Evolutionary conservation across 345 rosid species (phyloP), one percentile per base, ranked within the genome.

Genomic region (Ricinus communis): DNA sequence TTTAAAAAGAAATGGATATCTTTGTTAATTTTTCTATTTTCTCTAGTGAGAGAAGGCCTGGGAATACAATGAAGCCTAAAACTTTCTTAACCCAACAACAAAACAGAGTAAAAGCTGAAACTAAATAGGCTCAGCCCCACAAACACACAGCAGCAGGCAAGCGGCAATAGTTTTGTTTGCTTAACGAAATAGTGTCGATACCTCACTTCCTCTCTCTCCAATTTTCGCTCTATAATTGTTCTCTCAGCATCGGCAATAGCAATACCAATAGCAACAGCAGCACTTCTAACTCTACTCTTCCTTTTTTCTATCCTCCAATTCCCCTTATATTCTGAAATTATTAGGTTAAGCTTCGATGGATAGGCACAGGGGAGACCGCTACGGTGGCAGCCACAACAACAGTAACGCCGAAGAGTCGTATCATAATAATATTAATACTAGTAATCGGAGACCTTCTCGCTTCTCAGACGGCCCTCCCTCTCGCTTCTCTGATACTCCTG

Each of bases 361-460:
- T 75, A 92, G 91, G 76, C 86, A 87, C 82, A 69, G 91, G 76
- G 87, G 82, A 47, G 91, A 87, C 74, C 95, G 90, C 80, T 88
- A 76, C 50, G 62, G 49, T 74, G 59, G 41, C 70, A 28, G 16
- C 52, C n/a, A 46, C 71, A 58, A n/a, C 63, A 54, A 9, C 57
- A 38, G 27, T 53, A 31, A 10, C 49, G 18, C 15, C 58, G 41
- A 81, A n/a, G 85, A 82, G 66, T 78, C 83, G 10, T 73, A 82
- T 75, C 79, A 69, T 8, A 67, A 4, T 52, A 81, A 71, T 31
- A 74, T 82, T 22, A 78, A 87, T 75, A 83, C 81, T 0, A 43
- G 47, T 43, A 43, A 43, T 43, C 66, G 84, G 75, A 69, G 79
- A 81, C 30, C 71, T 59, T 27, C 76, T 68, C 73, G 77, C n/a